Base-by-base conservation (phyloP, 139 green algal genomes). In the Pleodorina starrii region DNA sequence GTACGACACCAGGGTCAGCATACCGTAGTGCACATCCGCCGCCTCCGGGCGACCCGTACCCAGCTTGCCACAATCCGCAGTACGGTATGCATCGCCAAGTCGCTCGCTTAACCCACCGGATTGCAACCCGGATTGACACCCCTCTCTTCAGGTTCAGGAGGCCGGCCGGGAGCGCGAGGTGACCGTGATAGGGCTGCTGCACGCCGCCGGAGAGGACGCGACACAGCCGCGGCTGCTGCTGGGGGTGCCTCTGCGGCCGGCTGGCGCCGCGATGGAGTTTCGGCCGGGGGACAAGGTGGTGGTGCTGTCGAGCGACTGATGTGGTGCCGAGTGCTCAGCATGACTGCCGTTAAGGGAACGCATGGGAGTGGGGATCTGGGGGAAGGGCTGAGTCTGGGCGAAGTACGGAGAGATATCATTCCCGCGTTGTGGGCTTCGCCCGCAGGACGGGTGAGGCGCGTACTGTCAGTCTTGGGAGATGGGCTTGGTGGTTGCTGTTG, bases 271-370 rank as follows among this genome's bases (percentile, higher is more conserved):
- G 27, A 66, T 44, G 21, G 44, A 88, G 78, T 44, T 92, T 14
- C 25, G n/a, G 19, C 35, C 27, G 1, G 90, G 85, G 4, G 90
- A 92, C 38, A 89, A 89, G 78, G n/a, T 92, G 71, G 90, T 92
- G 63, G 85, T 92, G 35, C 42, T 92, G 71, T 80, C 90, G 54
- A 59, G 73, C 35, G 66, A 88, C n/a, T 46, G 35, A 12, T 66
- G 54, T n/a, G n/a, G n/a, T n/a, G n/a, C n/a, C n/a, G n/a, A n/a
- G n/a, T n/a, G n/a, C n/a, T n/a, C n/a, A n/a, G n/a, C n/a, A n/a
- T n/a, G n/a, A n/a, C n/a, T n/a, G n/a, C n/a, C n/a, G n/a, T n/a
- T n/a, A n/a, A n/a, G n/a, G n/a, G n/a, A n/a, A n/a, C n/a, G n/a
- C n/a, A n/a, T n/a, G n/a, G n/a, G n/a, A n/a, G n/a, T n/a, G n/a